phyloP scores from a whole-genome alignment of 805 yeast genomes.

The Jamesozyma gamospora region DNA sequence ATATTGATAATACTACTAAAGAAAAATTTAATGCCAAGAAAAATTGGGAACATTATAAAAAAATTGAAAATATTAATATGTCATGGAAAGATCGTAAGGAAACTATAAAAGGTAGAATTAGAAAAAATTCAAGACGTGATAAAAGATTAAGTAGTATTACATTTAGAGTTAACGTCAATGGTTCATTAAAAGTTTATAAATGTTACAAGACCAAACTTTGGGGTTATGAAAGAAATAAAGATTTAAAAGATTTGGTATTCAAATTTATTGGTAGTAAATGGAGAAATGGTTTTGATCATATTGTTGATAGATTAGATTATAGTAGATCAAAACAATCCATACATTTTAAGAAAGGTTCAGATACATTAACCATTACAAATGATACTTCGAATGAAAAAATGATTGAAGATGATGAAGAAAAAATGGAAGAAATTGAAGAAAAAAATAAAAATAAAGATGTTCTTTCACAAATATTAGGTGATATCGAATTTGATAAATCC shows the following conservation, averaged over 20 bases:
- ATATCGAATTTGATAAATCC: conserved; percentile 46
- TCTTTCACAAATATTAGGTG: conserved; percentile 38
- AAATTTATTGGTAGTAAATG: conserved; percentile 57
- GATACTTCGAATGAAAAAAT: too few species aligned
- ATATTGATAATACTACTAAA: conserved; percentile 18
- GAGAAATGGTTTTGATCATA: conserved; percentile 72
- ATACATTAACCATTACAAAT: conserved; percentile 8
- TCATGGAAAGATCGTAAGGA: conserved; percentile 36
- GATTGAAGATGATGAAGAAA: conserved; percentile 34
- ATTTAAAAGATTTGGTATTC: conserved; percentile 51
- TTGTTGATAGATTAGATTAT: conserved; percentile 50
- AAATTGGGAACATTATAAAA: conserved; percentile 31
- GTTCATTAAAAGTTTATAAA: conserved; percentile 44
- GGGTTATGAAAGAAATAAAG: conserved; percentile 74
- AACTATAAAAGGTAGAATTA: conserved; percentile 48
- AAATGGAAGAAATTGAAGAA: conserved; percentile 30
- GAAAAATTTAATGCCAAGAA: conserved; percentile 31
- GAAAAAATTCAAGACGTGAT: conserved; percentile 44
- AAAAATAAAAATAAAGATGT: conserved; percentile 37
- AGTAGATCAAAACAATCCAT: conserved; percentile 15
- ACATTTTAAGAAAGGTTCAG: conserved; percentile 1
- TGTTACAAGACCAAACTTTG: conserved; percentile 73
- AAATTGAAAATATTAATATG: conserved; percentile 30
- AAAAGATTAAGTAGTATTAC: conserved; percentile 38
- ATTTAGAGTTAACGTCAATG: conserved; percentile 52